Evolutionary conservation across 2,329 filamentous ascomycete species (phyloP).

Genomic region (Cordyceps cicadae): DNA sequence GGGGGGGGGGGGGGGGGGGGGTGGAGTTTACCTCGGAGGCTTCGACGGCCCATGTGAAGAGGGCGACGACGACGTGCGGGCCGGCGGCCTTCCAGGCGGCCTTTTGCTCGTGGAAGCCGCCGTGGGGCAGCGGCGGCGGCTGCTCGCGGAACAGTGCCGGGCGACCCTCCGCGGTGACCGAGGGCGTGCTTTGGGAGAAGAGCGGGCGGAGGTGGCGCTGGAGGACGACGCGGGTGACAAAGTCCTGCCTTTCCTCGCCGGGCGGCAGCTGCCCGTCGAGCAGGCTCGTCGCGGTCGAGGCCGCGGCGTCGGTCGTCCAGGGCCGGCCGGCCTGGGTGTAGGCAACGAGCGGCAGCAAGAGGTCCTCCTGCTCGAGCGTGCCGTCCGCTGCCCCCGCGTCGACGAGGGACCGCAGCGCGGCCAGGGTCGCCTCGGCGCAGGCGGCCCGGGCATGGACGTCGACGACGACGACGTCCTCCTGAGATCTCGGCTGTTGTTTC

Average conservation of each 20-base stretch:
- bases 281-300: slow-evolving; percentile 23
- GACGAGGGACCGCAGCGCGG: slow-evolving; percentile 20
- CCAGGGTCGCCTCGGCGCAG: slow-evolving; percentile 20
- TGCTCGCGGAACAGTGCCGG: slow-evolving; percentile 19
- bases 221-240: slow-evolving; percentile 51
- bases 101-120: slow-evolving; percentile 1
- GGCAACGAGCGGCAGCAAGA: slow-evolving; percentile 25
- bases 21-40: slow-evolving; percentile 36
- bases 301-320: slow-evolving; percentile 31
- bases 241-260: slow-evolving; percentile 18
- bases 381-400: slow-evolving; percentile 1
- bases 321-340: slow-evolving; percentile 24
- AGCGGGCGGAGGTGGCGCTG: slow-evolving; percentile 56
- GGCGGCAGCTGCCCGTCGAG: slow-evolving; percentile 24
- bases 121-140: not conserved
- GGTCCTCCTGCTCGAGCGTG: slow-evolving; percentile 14
- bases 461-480: not conserved
- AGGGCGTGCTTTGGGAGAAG: slow-evolving; percentile 50
- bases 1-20: too few species aligned
- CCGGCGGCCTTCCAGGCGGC: slow-evolving; percentile 19
- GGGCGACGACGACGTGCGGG: slow-evolving; percentile 17
- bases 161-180: slow-evolving; percentile 22
- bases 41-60: slow-evolving; percentile 46
- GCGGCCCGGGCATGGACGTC: slow-evolving; percentile 6
- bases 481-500: not conserved